Evolutionary conservation across 2,329 filamentous ascomycete genomes (phyloP).

Genomic region (Penicillium sp.): DNA sequence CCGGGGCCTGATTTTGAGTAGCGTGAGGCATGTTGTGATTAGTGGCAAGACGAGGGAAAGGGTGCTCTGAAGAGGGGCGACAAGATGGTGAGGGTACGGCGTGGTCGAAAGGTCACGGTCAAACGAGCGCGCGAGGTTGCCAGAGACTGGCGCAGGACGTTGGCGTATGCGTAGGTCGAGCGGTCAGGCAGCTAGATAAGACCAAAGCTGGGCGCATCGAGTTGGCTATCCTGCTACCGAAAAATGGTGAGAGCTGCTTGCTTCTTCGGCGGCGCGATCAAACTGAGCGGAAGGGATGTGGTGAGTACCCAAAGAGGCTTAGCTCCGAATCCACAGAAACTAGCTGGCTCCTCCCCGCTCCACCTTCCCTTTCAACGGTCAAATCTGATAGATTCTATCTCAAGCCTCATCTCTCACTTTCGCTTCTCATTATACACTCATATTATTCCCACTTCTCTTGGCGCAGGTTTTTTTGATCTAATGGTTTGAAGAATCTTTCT

Average conservation of each 20-base stretch:
- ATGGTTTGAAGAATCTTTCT: too few species aligned
- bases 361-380: background rate
- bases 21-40: conserved; percentile 42
- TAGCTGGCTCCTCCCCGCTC: background rate
- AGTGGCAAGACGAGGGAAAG: background rate
- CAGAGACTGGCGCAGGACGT: background rate
- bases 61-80: background rate
- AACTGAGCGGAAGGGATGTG: conserved; percentile 5
- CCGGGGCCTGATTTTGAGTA: conserved; percentile 29
- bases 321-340: background rate
- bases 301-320: background rate
- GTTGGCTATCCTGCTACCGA: background rate
- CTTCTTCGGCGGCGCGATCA: background rate
- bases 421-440: background rate
- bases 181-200: conserved; percentile 9
- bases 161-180: conserved; percentile 2
- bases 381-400: background rate
- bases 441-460: too few species aligned
- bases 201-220: conserved; percentile 12
- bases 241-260: background rate
- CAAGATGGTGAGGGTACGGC: conserved; percentile 2
- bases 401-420: background rate
- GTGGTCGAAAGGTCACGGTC: background rate
- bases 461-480: too few species aligned
- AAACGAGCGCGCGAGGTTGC: background rate